These are phyloP conservation scores for Aleurites moluccanus DNA, from an alignment of 441 rosid genomes.

Conservation along the genomic window DNA sequence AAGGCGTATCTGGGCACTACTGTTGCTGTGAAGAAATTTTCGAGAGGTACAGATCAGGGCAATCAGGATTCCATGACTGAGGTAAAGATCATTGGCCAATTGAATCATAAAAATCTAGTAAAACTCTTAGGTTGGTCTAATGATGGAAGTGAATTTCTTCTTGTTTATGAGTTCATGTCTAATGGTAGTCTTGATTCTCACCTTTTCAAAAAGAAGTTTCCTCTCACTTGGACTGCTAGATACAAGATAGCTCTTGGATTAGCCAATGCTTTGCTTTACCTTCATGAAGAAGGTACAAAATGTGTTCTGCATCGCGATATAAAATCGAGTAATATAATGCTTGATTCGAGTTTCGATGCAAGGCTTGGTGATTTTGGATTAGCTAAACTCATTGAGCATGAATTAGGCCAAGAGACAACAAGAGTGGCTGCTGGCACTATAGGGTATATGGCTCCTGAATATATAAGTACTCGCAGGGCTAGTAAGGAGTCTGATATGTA, in stretches of 20 bases:
- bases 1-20: not conserved
- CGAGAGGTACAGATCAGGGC: not conserved
- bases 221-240: conserved; percentile 41
- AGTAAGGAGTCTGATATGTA: conserved; percentile 49
- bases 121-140: conserved; percentile 15
- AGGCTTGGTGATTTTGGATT: conserved; percentile 62
- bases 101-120: conserved; percentile 21
- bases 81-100: conserved; percentile 1
- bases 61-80: conserved; percentile 7
- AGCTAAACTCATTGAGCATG: conserved; percentile 52
- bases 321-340: conserved; percentile 52
- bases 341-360: conserved; percentile 50
- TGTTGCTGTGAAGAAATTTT: conserved; percentile 20
- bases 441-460: conserved; percentile 60
- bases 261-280: conserved; percentile 50
- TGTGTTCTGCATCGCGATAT: conserved; percentile 55
- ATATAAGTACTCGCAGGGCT: conserved; percentile 40
- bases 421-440: conserved; percentile 48
- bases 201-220: conserved; percentile 37
- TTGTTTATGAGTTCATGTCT: conserved; percentile 56
- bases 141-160: conserved; percentile 26
- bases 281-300: conserved; percentile 60
- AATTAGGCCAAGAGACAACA: conserved; percentile 42
- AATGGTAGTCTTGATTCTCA: conserved; percentile 56
- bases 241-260: conserved; percentile 42